Percentiles rank a stretch among this genome's conserved stretches.
phyloP scores from a whole-genome alignment of 257 asterid species.

The Nicotiana knightiana region DNA sequence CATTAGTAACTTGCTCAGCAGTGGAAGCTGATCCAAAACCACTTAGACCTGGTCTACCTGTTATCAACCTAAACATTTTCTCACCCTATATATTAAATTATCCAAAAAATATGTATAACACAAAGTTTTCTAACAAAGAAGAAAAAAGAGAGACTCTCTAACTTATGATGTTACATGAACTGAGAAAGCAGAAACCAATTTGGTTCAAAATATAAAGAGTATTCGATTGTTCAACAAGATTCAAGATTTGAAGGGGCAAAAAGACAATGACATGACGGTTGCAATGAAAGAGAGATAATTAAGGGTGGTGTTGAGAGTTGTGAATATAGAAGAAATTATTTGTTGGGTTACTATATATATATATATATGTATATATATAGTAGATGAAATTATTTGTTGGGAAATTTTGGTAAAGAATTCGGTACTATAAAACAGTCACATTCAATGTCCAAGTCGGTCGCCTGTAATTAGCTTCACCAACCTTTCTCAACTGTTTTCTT shows the following conservation, averaged over 20 bases:
- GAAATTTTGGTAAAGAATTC: conserved; percentile 3
- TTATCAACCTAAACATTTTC: conserved; percentile 49
- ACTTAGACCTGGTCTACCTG: conserved; percentile 59
- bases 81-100: not conserved
- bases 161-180: not conserved
- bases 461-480: not conserved
- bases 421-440: not conserved
- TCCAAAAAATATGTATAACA: not conserved
- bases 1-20: conserved; percentile 63
- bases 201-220: not conserved
- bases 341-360: too few species aligned
- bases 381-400: not conserved
- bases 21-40: conserved; percentile 81
- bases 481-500: not conserved
- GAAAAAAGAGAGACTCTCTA: not conserved
- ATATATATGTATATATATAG: too few species aligned
- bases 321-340: not conserved
- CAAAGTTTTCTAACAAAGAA: not conserved
- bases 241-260: not conserved
- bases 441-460: conserved; percentile 4
- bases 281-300: not conserved
- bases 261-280: not conserved
- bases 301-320: not conserved
- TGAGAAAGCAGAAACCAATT: not conserved
- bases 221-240: too few species aligned